These are phyloP conservation scores for Entomortierella parvispora DNA, from an alignment of 192 early-diverging fungal genomes.

Conservation along the genomic window DNA sequence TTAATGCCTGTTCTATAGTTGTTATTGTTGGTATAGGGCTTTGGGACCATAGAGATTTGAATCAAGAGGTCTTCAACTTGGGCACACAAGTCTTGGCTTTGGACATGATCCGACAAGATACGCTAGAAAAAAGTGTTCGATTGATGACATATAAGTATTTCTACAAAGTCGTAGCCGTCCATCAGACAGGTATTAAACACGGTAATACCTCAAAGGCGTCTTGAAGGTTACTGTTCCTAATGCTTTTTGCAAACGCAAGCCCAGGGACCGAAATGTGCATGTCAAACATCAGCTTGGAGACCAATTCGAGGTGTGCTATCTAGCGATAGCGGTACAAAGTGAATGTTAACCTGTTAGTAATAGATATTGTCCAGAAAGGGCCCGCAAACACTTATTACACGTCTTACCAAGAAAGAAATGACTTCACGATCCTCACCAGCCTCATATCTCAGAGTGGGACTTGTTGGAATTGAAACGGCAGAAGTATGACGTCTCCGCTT, in stretches of 20 bases:
- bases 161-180: not conserved
- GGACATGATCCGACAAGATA: conserved; percentile 10
- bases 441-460: conserved; percentile 10
- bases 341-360: not conserved
- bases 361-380: too few species aligned
- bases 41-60: conserved; percentile 28
- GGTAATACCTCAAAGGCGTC: conserved; percentile 31
- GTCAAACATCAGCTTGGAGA: conserved; percentile 41
- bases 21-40: not conserved
- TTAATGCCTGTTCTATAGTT: conserved; percentile 6
- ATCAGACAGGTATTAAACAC: not conserved
- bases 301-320: conserved; percentile 37
- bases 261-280: conserved; percentile 27
- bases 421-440: conserved; percentile 36
- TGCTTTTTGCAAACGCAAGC: conserved; percentile 33
- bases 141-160: not conserved
- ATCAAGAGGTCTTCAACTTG: conserved; percentile 45
- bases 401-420: conserved; percentile 40
- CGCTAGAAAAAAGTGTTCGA: conserved; percentile 6
- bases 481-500: conserved; percentile 19
- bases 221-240: conserved; percentile 22
- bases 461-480: not conserved
- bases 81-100: conserved; percentile 29
- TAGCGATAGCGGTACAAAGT: conserved; percentile 4
- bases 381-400: too few species aligned